Conservation (phyloP, 2,329 filamentous ascomycete genomes). For the Arthrobotrys sinensis region DNA sequence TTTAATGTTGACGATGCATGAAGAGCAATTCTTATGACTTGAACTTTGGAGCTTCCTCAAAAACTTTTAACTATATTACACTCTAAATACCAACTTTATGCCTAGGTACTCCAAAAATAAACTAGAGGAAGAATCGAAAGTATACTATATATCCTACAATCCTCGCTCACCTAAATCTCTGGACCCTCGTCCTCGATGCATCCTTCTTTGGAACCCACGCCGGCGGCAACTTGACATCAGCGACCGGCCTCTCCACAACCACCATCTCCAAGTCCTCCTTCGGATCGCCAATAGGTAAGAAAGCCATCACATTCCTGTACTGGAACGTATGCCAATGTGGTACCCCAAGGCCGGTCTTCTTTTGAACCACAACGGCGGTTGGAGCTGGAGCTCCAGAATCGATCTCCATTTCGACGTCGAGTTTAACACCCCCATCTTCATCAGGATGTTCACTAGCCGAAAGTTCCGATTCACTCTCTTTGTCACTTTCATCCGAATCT, state of each 20-base stretch:
- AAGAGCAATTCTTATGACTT: neutral
- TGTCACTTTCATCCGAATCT: slow-evolving; percentile 31
- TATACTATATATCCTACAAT: slow-evolving; percentile 42
- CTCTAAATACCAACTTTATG: slow-evolving; percentile 31
- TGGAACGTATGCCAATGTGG: slow-evolving; percentile 87
- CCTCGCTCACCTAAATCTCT: slow-evolving; percentile 35
- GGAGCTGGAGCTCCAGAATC: slow-evolving; percentile 28
- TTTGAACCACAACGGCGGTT: slow-evolving; percentile 41
- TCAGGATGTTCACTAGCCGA: slow-evolving; percentile 61
- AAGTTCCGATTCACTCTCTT: slow-evolving; percentile 47
- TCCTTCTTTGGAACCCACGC: slow-evolving; percentile 51
- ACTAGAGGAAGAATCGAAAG: slow-evolving; percentile 26
- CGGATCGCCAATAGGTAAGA: slow-evolving; percentile 72
- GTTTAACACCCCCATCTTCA: slow-evolving; percentile 57
- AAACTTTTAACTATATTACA: slow-evolving; percentile 59
- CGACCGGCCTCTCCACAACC: slow-evolving; percentile 86
- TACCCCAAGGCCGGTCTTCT: slow-evolving; percentile 64
- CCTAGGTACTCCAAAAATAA: slow-evolving; percentile 28
- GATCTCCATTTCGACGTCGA: slow-evolving; percentile 46
- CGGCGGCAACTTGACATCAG: slow-evolving; percentile 83
- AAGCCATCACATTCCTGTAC: slow-evolving; percentile 91
- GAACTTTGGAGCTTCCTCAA: neutral
- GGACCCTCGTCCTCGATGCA: slow-evolving; percentile 5
- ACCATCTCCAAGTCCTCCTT: slow-evolving; percentile 78
- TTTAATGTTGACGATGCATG: slow-evolving; percentile 20